Base-by-base conservation (phyloP, 2,329 filamentous ascomycete species). In the Penicillium hesseltinei region DNA sequence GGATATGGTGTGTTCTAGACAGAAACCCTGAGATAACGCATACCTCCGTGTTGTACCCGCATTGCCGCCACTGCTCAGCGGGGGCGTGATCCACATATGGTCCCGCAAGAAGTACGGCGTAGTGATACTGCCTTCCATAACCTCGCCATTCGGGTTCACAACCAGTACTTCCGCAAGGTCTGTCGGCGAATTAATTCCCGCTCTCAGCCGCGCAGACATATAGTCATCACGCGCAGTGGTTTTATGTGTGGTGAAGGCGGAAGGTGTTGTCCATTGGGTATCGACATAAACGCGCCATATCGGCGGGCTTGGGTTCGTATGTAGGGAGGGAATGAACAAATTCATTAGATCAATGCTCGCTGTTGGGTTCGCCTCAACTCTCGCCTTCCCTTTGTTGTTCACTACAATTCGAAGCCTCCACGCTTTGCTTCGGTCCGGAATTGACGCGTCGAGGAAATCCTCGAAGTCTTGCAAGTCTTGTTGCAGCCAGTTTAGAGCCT, bases 101-200 rank as follows among this genome's bases (percentile, higher is more conserved):
- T 61, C 62, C 44, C 90, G 85, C 80, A 84, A 90, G 63, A 97
- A 89, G 73, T 93, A 97, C 0, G 90, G 85, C 0, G 88, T 95
- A 0, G 89, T 92, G 17, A 89, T 82, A 59, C 88, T 92, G 9
- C 91, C 91, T 73, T 97, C 93, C 83, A 95, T 96, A 36, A 97
- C 76, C 48, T 87, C 82, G 1, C 81, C 81, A 29, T 83, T 77
- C 5, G 73, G 70, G 66, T 90, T 91, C 61, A 89, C 81, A 2
- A 97, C 75, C 21, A 97, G 78, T 5, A 96, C 90, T 72, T 97
- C 93, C 51, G 82, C 81, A 40, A 76, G 72, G 38, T 76, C 71
- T 56, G 69, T 60, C 62, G 54, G 64, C 2, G 62, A 78, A 66
- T 44, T 60, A 47, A 93, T 84, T 0, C 77, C 77, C 1, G 82